Conservation (phyloP, 306 rosid species). For the Pterocarpus macrocarpus region DNA sequence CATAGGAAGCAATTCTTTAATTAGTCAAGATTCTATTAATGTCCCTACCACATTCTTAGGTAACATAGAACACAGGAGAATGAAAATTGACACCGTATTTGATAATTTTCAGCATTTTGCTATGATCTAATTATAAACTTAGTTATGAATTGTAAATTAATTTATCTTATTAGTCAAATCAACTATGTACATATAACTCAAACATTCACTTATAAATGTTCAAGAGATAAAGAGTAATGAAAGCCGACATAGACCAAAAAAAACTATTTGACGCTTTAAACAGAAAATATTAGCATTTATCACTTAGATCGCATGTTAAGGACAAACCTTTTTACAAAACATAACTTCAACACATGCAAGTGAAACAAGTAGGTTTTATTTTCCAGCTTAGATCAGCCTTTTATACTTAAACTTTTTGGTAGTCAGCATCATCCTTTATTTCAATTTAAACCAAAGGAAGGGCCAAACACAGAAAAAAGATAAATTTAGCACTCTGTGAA, state of each 20-base stretch:
- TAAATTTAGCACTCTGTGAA: neutral
- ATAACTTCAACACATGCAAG: neutral
- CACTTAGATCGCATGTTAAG: neutral
- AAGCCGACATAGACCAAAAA: neutral
- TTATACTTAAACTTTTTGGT: slow-evolving; percentile 15
- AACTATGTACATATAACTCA: slow-evolving; percentile 1
- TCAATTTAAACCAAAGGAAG: slow-evolving; percentile 3
- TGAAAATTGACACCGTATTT: slow-evolving; percentile 6
- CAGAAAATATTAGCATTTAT: neutral
- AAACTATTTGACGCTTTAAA: neutral
- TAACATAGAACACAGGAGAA: neutral
- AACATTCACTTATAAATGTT: slow-evolving; percentile 1
- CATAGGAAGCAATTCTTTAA: slow-evolving; percentile 25
- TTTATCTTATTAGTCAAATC: slow-evolving; percentile 20
- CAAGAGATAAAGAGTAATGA: neutral
- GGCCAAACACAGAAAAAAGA: neutral
- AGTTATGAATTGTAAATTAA: slow-evolving; percentile 13
- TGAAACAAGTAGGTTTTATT: neutral
- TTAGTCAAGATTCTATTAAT: neutral
- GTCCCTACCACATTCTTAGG: slow-evolving; percentile 17
- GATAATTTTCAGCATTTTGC: slow-evolving; percentile 22
- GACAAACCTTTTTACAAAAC: neutral
- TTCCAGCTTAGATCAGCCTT: slow-evolving; percentile 7
- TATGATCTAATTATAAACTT: neutral
- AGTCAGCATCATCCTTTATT: neutral